Conservation (phyloP, 78 protist genomes). For the Anaeramoeba flamelloides region DNA sequence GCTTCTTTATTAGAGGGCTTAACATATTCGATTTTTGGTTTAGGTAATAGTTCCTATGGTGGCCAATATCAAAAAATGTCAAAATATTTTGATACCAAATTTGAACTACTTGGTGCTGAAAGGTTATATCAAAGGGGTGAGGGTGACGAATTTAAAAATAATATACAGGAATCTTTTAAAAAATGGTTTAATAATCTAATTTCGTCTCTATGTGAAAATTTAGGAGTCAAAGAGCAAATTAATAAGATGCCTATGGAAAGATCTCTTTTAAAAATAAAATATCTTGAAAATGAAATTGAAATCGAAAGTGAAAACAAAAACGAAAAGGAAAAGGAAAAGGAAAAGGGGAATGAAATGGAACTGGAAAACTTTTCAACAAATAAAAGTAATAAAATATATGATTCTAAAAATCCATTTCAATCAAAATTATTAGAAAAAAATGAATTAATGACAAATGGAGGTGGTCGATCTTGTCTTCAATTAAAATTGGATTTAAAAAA, state of each 20-base stretch:
- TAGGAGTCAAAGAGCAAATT: too few relatives aligned
- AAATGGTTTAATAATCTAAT: too few relatives aligned
- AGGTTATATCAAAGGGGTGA: background rate
- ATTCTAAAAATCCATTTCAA: background rate
- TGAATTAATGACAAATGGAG: background rate
- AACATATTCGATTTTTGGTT: background rate
- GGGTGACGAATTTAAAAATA: background rate
- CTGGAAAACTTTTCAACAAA: constrained; percentile 1
- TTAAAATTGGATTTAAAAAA: background rate
- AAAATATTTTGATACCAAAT: background rate
- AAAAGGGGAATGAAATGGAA: background rate
- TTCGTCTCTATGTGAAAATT: too few relatives aligned
- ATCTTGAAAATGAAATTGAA: background rate
- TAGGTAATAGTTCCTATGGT: background rate
- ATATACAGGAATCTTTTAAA: too few relatives aligned
- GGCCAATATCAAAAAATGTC: background rate
- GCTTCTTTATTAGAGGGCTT: background rate
- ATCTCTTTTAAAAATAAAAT: too few relatives aligned
- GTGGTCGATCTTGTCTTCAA: background rate
- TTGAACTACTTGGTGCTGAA: background rate
- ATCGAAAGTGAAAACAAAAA: background rate
- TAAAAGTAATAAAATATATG: background rate
- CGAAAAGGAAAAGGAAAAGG: background rate
- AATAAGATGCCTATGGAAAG: too few relatives aligned
- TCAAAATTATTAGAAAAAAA: background rate